phyloP scores from a whole-genome alignment of 2,329 filamentous ascomycete genomes.

The Ophiosphaerella narmari region DNA sequence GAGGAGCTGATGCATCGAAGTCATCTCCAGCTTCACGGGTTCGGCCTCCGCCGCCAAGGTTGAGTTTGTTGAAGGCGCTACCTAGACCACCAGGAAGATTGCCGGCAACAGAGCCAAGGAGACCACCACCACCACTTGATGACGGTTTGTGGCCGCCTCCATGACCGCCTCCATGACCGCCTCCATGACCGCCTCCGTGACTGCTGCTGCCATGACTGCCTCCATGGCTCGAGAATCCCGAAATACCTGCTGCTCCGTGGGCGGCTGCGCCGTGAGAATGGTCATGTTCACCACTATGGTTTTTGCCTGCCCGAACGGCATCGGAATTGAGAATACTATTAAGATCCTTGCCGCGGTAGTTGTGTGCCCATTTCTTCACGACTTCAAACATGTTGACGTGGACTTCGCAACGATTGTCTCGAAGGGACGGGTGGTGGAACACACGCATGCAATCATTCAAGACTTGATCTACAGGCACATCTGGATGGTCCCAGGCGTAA shows the following conservation, averaged over 20 bases:
- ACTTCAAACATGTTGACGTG: slow-evolving; percentile 88
- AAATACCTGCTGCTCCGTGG: slow-evolving; percentile 36
- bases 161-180: slow-evolving; percentile 12
- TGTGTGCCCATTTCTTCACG: slow-evolving; percentile 79
- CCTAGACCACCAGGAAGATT: slow-evolving; percentile 27
- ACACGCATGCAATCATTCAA: slow-evolving; percentile 78
- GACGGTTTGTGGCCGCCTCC: slow-evolving; percentile 3
- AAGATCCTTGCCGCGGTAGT: slow-evolving; percentile 68
- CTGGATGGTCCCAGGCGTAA: slow-evolving; percentile 90
- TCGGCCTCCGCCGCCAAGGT: slow-evolving; percentile 14
- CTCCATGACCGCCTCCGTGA: slow-evolving; percentile 12
- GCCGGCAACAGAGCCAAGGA: slow-evolving; percentile 27
- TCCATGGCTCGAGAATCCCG: slow-evolving; percentile 24
- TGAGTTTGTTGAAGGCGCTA: slow-evolving; percentile 20
- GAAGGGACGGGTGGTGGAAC: slow-evolving; percentile 88
- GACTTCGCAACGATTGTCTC: slow-evolving; percentile 75
- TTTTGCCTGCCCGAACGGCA: slow-evolving; percentile 80
- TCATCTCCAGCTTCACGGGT: slow-evolving; percentile 30
- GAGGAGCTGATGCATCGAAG: slow-evolving; percentile 12
- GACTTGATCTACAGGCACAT: slow-evolving; percentile 81
- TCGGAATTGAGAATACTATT: slow-evolving; percentile 79
- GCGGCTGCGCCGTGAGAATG: slow-evolving; percentile 35
- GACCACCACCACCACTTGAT: slow-evolving; percentile 22
- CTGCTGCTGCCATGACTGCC: slow-evolving; percentile 13
- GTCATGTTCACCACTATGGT: slow-evolving; percentile 60